Base-by-base conservation (phyloP, 1,139 yeast species). In the Williopsis jadinii region DNA sequence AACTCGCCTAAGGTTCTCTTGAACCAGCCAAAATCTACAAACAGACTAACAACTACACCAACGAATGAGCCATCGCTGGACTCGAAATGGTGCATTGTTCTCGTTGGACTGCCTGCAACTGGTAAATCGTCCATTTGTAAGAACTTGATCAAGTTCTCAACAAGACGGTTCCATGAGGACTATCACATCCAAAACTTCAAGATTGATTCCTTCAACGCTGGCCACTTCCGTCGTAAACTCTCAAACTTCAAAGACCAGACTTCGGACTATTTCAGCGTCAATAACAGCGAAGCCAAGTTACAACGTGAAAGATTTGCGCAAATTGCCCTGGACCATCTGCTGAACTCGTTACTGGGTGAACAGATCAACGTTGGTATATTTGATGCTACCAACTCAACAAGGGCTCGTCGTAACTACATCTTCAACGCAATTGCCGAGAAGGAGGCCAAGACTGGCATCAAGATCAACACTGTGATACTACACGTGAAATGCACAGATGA, bases 331-430 rank as follows among this genome's bases (percentile, higher is more conserved):
- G 67, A 69, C 37, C 64, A 71, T 41, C 55, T 81, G 43, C 63
- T 80, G 19, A 56, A 63, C 39, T 75, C 72, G 41, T 60, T 82
- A 37, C 54, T 64, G 31, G 53, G 56, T 24, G 68, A 72, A 45
- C 51, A 55, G 30, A 67, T 76, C 34, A 78, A 77, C 53, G 71
- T 81, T 37, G 88, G 85, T 3, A 70, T 79, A 30, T 70, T 79
- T 46, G 90, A 82, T 59, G 90, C 90, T 32, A 82, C 90, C 9
- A 80, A 81, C 56, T 74, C 85, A 2, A 78, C 84, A 2, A 52
- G 54, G 10, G 69, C 65, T 13, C 69, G 92, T 55, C 66, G 85
- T 52, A 53, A 58, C 9, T 56, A 50, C 41, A 56, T 67, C n/a
- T 53, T 62, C 28, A 45, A 56, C 8, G 52, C 56, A 9, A 55